A percentile compares a stretch with the other conserved stretches of the same genome.
Conservation (phyloP, 2,329 filamentous ascomycete genomes). For the Metarhizium anisopliae region DNA sequence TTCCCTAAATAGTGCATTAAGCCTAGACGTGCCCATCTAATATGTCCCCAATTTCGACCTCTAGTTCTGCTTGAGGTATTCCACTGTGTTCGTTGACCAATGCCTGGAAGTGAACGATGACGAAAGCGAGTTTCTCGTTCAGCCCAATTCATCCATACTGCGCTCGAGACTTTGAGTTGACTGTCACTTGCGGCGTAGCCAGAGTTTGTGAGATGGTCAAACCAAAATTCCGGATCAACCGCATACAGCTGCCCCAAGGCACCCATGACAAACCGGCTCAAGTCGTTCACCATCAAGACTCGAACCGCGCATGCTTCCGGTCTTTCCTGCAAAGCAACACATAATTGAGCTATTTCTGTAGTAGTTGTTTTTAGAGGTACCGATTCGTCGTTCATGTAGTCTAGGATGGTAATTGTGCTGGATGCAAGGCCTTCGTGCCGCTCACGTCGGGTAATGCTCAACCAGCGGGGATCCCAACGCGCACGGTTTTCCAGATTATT, state of each 20-base stretch:
- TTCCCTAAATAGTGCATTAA: slow-evolving; percentile 15
- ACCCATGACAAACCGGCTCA: slow-evolving; percentile 22
- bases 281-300: slow-evolving; percentile 17
- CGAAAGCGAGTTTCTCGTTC: slow-evolving; percentile 17
- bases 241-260: slow-evolving; percentile 17
- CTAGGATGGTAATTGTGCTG: slow-evolving; percentile 12
- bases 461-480: slow-evolving; percentile 17
- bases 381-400: slow-evolving; percentile 12
- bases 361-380: slow-evolving; percentile 3
- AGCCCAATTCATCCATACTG: slow-evolving; percentile 20
- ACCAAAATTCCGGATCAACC: slow-evolving; percentile 21
- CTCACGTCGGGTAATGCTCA: slow-evolving; percentile 16
- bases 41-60: slow-evolving; percentile 11
- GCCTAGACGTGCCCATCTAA: slow-evolving; percentile 14
- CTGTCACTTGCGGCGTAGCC: slow-evolving; percentile 19
- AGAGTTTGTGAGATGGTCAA: slow-evolving; percentile 18
- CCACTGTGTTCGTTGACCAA: slow-evolving; percentile 16
- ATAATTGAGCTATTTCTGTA: slow-evolving; percentile 9
- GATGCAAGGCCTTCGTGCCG: slow-evolving; percentile 13
- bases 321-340: slow-evolving; percentile 8
- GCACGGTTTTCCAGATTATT: slow-evolving; percentile 18
- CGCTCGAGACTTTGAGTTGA: slow-evolving; percentile 19
- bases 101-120: slow-evolving; percentile 13
- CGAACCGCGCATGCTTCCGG: slow-evolving; percentile 10
- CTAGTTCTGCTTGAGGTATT: slow-evolving; percentile 11